These are phyloP conservation scores for Halophytophthora batemanensis DNA, from an alignment of 352 stramenopile genomes.

Conservation along the genomic window DNA sequence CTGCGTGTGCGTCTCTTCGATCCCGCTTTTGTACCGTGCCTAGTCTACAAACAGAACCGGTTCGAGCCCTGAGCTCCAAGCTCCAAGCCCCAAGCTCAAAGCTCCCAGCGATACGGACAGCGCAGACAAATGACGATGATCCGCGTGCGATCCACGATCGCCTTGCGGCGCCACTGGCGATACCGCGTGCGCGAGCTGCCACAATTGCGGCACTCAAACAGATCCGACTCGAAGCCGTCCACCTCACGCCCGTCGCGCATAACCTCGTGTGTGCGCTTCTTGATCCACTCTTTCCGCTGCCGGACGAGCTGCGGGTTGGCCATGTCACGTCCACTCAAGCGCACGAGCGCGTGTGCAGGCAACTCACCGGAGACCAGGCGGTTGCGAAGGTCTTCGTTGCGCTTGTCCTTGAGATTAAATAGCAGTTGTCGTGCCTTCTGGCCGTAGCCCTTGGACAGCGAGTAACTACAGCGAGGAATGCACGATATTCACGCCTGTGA, in stretches of 20 bases:
- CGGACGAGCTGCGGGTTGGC: constrained; percentile 82
- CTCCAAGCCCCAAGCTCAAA: constrained; percentile 29
- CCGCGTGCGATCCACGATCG: constrained; percentile 77
- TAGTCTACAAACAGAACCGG: too few species aligned
- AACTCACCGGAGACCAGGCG: constrained; percentile 66
- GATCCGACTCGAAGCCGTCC: constrained; percentile 72
- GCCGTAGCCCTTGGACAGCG: constrained; percentile 71
- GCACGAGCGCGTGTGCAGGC: constrained; percentile 47
- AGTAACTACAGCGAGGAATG: constrained; percentile 55
- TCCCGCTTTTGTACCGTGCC: too few species aligned
- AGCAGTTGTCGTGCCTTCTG: constrained; percentile 78
- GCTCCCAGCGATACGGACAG: constrained; percentile 77
- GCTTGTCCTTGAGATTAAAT: constrained; percentile 81
- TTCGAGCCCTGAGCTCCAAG: too few species aligned
- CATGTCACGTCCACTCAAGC: constrained; percentile 79
- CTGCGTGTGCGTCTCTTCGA: too few species aligned
- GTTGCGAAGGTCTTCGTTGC: constrained; percentile 62
- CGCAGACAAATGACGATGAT: constrained; percentile 79
- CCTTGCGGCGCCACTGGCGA: constrained; percentile 79
- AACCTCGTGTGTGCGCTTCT: constrained; percentile 80
- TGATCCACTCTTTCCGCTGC: constrained; percentile 83
- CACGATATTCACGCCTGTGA: neutral
- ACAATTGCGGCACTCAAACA: constrained; percentile 83
- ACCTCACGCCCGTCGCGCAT: constrained; percentile 66
- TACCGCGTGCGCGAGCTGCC: constrained; percentile 73